Evolutionary conservation across 2,329 filamentous ascomycete genomes (phyloP).

Genomic region (Colletotrichum noveboracense): DNA sequence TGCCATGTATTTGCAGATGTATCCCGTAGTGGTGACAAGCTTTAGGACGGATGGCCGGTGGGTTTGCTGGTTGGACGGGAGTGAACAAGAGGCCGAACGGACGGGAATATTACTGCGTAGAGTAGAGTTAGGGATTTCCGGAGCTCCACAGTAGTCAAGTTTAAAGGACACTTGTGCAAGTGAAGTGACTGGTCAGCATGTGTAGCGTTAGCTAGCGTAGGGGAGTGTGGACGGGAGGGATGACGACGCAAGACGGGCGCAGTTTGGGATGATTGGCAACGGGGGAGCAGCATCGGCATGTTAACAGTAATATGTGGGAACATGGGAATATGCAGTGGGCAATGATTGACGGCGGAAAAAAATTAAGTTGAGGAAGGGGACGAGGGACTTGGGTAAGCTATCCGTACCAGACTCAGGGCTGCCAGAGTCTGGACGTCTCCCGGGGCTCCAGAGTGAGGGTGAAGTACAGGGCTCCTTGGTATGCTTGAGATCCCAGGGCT

Average conservation of each 20-base stretch:
- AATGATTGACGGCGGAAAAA: neutral
- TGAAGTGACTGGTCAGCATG: neutral
- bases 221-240: neutral
- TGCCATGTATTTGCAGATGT: neutral
- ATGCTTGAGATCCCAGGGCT: neutral
- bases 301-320: neutral
- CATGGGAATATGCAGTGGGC: neutral
- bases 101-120: neutral
- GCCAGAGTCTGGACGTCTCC: neutral
- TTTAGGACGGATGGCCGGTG: neutral
- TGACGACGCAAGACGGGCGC: constrained; percentile 15
- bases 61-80: neutral
- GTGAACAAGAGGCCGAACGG: neutral
- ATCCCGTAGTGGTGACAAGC: constrained; percentile 2
- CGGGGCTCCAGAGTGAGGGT: neutral
- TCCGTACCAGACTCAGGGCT: neutral
- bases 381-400: neutral
- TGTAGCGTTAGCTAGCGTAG: neutral
- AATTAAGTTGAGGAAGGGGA: neutral
- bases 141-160: neutral
- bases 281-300: neutral
- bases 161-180: neutral
- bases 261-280: neutral
- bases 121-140: constrained; percentile 5
- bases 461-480: neutral